A percentile compares a stretch with the other conserved stretches of the same genome.
phyloP scores from a whole-genome alignment of 805 yeast species.

The Kazachstania africana region DNA sequence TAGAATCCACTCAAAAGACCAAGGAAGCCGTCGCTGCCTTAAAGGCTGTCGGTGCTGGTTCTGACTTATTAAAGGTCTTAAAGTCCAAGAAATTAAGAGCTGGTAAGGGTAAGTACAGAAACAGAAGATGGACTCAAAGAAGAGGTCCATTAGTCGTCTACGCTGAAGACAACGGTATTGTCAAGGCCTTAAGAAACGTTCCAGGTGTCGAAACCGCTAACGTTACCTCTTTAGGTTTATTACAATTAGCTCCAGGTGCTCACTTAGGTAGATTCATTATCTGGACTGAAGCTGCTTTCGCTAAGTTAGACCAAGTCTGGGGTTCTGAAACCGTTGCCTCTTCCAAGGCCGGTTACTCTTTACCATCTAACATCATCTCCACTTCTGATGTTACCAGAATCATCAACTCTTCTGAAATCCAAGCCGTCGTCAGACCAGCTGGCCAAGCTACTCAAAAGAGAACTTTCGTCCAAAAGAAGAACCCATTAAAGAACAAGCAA shows the following conservation, averaged over 20 bases:
- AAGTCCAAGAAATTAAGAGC: constrained; percentile 98
- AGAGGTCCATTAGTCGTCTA: constrained; percentile 99
- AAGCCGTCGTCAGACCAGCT: constrained; percentile 93
- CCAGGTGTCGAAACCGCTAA: constrained; percentile 98
- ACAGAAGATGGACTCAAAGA: constrained; percentile 99
- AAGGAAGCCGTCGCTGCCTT: constrained; percentile 97
- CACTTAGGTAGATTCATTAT: constrained; percentile 98
- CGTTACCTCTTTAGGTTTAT: constrained; percentile 85
- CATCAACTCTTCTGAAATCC: constrained; percentile 98
- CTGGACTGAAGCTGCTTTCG: constrained; percentile 99
- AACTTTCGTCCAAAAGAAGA: constrained; percentile 93
- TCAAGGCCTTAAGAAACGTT: constrained; percentile 97
- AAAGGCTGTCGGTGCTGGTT: constrained; percentile 98
- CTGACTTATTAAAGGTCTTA: constrained; percentile 95
- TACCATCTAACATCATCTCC: constrained; percentile 90
- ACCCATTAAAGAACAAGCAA: constrained; percentile 99
- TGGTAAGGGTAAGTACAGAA: constrained; percentile 99
- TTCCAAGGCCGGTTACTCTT: constrained; percentile 76
- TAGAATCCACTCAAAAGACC: constrained; percentile 91
- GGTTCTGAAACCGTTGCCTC: constrained; percentile 82
- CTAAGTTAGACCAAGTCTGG: constrained; percentile 93
- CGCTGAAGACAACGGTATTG: constrained; percentile 94
- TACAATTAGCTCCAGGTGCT: constrained; percentile 99
- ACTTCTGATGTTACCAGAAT: constrained; percentile 94
- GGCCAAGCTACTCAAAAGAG: constrained; percentile 91